Base-by-base conservation (phyloP, 768 basidiomycete species). In the Podaxis mareebaensis region DNA sequence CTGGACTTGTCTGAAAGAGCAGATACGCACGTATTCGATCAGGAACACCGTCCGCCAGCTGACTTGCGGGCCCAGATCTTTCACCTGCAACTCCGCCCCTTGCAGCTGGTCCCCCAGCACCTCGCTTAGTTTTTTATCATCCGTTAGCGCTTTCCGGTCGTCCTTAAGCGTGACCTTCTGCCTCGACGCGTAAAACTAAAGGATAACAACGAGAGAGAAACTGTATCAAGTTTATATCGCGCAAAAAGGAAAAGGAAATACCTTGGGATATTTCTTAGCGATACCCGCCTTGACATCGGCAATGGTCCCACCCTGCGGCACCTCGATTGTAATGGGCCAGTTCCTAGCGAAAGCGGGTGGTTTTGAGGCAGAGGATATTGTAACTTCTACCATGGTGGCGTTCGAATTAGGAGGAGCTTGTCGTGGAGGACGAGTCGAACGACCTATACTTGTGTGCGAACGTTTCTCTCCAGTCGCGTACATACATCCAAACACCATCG, bases 1-100 rank as follows among this genome's bases (percentile, higher is more conserved):
- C 36, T 56, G 39, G 8, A 40, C 22, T 20, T 17, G 61, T 28
- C 33, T 11, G n/a, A 10, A 56, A 40, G 60, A 60, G 61, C 20
- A 33, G 24, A 30, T 40, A 74, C 95, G 70, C 77, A 96, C 96
- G 70, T 99, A 99, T 96, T 99, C 97, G 56, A 91, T 78, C 55
- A 98, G 72, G 74, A 94, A 98, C 17, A 98, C 93, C 0, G 90
- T 91, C 69, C 81, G 83, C 92, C 96, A 98, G 69, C 86, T 83
- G 51, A 96, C 79, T 74, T 99, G 97, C 6, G 90, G 84, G 0
- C 97, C 97, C 33, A 99, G 78, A 75, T 99, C 97, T 75, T 97
- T 97, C 64, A 95, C 81, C 40, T 82, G 75, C 40, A 99, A 69
- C 63, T 89, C 86, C n/a, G 81, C 82, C 10, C 84, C 88, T 20